Evolutionary conservation across 805 yeast species (phyloP).

Genomic region (Candida anglica): DNA sequence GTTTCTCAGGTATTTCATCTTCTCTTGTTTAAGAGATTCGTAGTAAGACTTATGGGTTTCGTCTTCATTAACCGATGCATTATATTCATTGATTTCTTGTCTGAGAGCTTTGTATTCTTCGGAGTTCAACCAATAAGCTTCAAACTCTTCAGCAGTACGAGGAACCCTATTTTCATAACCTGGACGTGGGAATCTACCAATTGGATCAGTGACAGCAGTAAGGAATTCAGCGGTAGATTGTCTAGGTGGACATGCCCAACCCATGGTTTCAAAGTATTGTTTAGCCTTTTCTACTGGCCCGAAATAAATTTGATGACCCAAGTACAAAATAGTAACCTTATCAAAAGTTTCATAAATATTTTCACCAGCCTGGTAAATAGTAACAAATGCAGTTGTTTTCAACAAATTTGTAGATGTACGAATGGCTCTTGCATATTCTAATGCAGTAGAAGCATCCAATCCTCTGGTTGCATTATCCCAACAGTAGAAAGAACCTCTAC

Average conservation of each 20-base stretch:
- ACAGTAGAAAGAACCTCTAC: slow-evolving; percentile 32
- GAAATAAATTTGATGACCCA: slow-evolving; percentile 52
- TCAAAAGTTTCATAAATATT: slow-evolving; percentile 26
- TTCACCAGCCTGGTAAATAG: slow-evolving; percentile 41
- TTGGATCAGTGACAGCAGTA: slow-evolving; percentile 66
- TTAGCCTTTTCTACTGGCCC: slow-evolving; percentile 58
- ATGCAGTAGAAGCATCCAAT: slow-evolving; percentile 29
- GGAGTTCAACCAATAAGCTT: slow-evolving; percentile 52
- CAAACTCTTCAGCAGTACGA: slow-evolving; percentile 58
- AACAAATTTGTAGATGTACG: slow-evolving; percentile 40
- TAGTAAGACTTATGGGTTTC: slow-evolving; percentile 30
- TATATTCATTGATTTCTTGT: slow-evolving; percentile 19
- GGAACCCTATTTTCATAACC: slow-evolving; percentile 58
- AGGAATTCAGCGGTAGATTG: slow-evolving; percentile 71
- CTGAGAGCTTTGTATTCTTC: slow-evolving; percentile 16
- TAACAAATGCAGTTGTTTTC: slow-evolving; percentile 54
- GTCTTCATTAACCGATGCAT: slow-evolving; percentile 15
- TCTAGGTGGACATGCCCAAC: slow-evolving; percentile 58
- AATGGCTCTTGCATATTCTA: slow-evolving; percentile 26
- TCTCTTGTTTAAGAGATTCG: slow-evolving; percentile 32
- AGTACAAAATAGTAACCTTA: slow-evolving; percentile 25
- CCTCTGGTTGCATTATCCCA: slow-evolving; percentile 35
- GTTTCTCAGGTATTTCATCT: slow-evolving; percentile 31
- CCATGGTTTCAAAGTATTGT: slow-evolving; percentile 59
- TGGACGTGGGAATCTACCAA: slow-evolving; percentile 46